Conservation (phyloP, 345 rosid genomes). For the Bruguiera parviflora region DNA sequence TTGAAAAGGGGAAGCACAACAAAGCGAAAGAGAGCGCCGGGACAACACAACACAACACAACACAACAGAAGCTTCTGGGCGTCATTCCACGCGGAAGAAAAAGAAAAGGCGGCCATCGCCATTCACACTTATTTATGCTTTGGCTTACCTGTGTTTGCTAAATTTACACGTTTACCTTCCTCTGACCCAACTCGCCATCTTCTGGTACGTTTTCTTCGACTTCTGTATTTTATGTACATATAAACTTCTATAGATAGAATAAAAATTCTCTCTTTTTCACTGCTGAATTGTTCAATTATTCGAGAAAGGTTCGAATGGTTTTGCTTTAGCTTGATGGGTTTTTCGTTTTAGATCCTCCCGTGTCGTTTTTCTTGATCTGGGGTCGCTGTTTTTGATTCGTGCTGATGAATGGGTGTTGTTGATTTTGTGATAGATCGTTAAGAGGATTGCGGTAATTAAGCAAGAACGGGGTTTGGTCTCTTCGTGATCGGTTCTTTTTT, state of each 20-base stretch:
- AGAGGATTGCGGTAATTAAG: slow-evolving; percentile 20
- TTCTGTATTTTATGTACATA: too few relatives aligned
- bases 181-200: not conserved
- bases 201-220: slow-evolving; percentile 7
- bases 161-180: not conserved
- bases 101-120: not conserved
- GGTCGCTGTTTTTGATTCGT: not conserved
- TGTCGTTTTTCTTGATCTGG: not conserved
- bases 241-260: too few relatives aligned
- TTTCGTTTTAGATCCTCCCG: not conserved
- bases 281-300: not conserved
- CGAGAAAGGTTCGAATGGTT: not conserved
- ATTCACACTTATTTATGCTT: too few relatives aligned
- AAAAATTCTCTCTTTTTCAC: too few relatives aligned
- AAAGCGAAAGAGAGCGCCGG: too few relatives aligned
- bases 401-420: slow-evolving; percentile 3
- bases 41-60: too few relatives aligned
- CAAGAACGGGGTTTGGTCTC: slow-evolving; percentile 6
- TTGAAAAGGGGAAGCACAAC: too few relatives aligned
- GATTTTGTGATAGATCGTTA: slow-evolving; percentile 18
- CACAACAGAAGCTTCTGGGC: too few relatives aligned
- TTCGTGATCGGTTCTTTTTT: slow-evolving; percentile 21
- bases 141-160: not conserved
- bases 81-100: not conserved
- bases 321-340: not conserved